These are phyloP conservation scores for Fusarium sp. DNA, from an alignment of 2,329 filamentous ascomycete genomes.

Conservation along the genomic window DNA sequence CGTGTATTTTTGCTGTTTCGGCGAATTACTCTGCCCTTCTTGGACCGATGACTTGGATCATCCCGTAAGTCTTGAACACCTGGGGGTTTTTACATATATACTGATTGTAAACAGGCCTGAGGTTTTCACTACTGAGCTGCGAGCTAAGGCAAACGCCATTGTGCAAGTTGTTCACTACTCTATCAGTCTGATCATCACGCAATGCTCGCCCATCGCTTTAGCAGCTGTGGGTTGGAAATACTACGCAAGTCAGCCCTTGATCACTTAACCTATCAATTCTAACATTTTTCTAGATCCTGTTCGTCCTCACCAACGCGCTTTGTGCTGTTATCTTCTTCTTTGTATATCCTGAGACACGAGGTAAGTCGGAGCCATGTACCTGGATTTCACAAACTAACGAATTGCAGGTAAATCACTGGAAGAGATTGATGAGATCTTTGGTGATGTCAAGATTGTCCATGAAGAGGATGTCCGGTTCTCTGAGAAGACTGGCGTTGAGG, in stretches of 20 bases:
- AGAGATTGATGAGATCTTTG: constrained; percentile 54
- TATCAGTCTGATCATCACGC: constrained; percentile 53
- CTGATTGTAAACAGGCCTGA: constrained; percentile 44
- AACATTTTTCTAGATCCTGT: constrained; percentile 47
- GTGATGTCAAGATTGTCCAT: constrained; percentile 48
- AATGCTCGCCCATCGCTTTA: constrained; percentile 54
- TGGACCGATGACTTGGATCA: constrained; percentile 56
- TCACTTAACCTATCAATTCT: rapidly evolving
- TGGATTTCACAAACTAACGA: rapidly evolving
- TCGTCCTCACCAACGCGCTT: constrained; percentile 52
- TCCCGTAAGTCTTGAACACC: constrained; percentile 46
- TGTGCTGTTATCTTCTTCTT: constrained; percentile 51
- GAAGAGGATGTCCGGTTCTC: constrained; percentile 38
- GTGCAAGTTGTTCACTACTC: constrained; percentile 56
- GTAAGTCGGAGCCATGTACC: constrained; percentile 15
- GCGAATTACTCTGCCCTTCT: constrained; percentile 52
- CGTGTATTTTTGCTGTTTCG: constrained; percentile 51
- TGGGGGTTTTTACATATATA: rapidly evolving
- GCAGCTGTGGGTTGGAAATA: constrained; percentile 55
- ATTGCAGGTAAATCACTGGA: constrained; percentile 52
- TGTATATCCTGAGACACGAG: constrained; percentile 52
- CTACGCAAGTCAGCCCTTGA: constrained; percentile 42
- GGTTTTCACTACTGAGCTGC: constrained; percentile 54
- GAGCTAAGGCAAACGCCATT: constrained; percentile 55
- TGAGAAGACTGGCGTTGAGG: constrained; percentile 25